Evolutionary conservation across 1,284 basidiomycete species (phyloP), one percentile per base, ranked within the genome.

Genomic region (Malassezia obtusa): DNA sequence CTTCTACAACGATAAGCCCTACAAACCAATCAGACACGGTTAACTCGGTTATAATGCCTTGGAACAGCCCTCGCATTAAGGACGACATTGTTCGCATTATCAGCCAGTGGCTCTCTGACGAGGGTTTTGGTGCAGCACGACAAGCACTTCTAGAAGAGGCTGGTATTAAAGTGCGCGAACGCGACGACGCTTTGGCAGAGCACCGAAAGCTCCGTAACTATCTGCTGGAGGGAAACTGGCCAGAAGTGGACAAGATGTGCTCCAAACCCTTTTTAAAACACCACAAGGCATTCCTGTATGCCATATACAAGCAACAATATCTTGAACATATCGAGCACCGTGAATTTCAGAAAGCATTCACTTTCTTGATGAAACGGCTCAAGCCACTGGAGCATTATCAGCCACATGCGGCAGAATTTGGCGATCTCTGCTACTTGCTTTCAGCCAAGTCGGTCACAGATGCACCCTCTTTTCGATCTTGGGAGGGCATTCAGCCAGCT

Each of bases 341-440:
- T 64, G 67, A 74, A 67, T 73, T 68, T 14, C 68, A 74, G 40
- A 65, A 68, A 51, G 78, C 77, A 1, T 79, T 79, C 67, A 78
- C 78, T 21, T 75, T 78, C 17, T 69, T 79, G 15, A 76, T 76
- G 47, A 78, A 78, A 55, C 68, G 77, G 0, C 64, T 79, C 25
- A 78, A 78, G 60, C 77, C 77, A 7, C 67, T 79, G 15, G 78
- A 79, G 51, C 77, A 78, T 53, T 79, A 78, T 52, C 77, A 78
- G 57, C 77, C 78, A 1, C 75, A 76, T 26, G 75, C 77, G 1
- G 76, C 75, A 50, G 77, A 78, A 62, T 78, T 77, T 53, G 73
- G 76, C 48, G 76, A 77, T 49, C 64, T 79, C 28, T 77, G 77
- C 37, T 79, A 79, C 57, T 64, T 79, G 26, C 75, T 78, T 2